Base-by-base conservation (phyloP, 495 filamentous ascomycete species). In the Neurospora cerealis region DNA sequence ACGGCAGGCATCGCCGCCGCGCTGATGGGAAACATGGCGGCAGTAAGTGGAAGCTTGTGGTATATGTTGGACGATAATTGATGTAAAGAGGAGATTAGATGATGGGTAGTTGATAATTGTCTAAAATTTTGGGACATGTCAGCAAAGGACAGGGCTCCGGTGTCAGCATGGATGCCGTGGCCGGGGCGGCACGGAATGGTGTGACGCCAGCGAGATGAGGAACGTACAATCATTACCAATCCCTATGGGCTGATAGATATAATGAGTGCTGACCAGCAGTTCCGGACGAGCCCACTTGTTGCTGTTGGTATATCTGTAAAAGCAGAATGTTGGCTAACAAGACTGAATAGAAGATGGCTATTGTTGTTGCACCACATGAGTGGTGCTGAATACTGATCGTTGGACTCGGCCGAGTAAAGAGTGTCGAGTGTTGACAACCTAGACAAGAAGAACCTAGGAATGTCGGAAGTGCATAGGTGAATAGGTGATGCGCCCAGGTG, bases 11-110 rank as follows among this genome's bases (percentile, higher is more conserved):
- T 79, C 5, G 79, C 76, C 9, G 83, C 74, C 39, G 80, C 77
- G 71, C 85, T 83, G 79, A 88, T 85, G 73, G 85, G 75, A 73
- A 89, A 87, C 80, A 86, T 86, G 73, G 73, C 70, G 69, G 74
- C 71, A 78, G 79, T 77, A 72, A 15, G 13, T 62, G 54, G 13
- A 34, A 32, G 6, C 54, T 34, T 9, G 24, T 5, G 24, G 24
- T 28, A 17, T 28, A 28, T 62, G 2, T 34, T 62, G 15, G 24
- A 32, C 21, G 54, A 17, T 17, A 32, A 15, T 62, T 15, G 54
- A 17, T 34, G 13, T 62, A 62, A 32, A 34, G 54, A 9, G 54
- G 5, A 19, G 5, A 34, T 19, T 7, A 17, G 28, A 19, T 34
- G 54, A 19, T 34, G 28, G 2, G 28, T 28, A 9, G 13, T 19